Evolutionary conservation across 768 basidiomycete genomes (phyloP).

Genomic region (Pleurotus platypus): DNA sequence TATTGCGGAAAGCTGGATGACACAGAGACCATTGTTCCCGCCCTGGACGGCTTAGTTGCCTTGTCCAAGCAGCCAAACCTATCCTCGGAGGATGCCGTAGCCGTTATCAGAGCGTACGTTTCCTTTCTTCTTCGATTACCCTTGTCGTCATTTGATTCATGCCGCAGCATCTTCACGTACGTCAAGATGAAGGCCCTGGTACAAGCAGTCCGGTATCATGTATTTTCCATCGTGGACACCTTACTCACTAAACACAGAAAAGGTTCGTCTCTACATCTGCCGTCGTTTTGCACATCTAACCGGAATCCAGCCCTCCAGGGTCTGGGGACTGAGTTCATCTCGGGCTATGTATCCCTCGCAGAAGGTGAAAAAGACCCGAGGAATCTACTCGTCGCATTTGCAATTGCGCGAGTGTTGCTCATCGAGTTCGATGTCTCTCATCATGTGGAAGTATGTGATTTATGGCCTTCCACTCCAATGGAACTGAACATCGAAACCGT

Average conservation of each 20-base stretch:
- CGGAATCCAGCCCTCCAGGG: constrained; percentile 55
- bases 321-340: constrained; percentile 71
- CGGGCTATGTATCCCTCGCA: constrained; percentile 73
- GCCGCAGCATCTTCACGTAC: constrained; percentile 63
- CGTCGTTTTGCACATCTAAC: neutral
- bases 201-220: constrained; percentile 76
- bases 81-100: constrained; percentile 58
- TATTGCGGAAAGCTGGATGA: constrained; percentile 87
- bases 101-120: constrained; percentile 58
- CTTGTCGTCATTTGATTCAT: constrained; percentile 3
- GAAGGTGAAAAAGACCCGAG: constrained; percentile 98
- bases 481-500: neutral
- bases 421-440: constrained; percentile 82
- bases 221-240: constrained; percentile 79
- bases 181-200: constrained; percentile 81
- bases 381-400: constrained; percentile 87
- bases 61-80: constrained; percentile 63
- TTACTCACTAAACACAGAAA: constrained; percentile 70
- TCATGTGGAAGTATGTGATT: constrained; percentile 66
- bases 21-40: constrained; percentile 76
- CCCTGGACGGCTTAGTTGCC: constrained; percentile 70
- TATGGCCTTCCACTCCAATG: neutral
- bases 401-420: constrained; percentile 79
- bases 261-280: constrained; percentile 33
- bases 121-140: neutral